Evolutionary conservation across 2,329 filamentous ascomycete genomes (phyloP).

Genomic region (Fusarium hainanense): DNA sequence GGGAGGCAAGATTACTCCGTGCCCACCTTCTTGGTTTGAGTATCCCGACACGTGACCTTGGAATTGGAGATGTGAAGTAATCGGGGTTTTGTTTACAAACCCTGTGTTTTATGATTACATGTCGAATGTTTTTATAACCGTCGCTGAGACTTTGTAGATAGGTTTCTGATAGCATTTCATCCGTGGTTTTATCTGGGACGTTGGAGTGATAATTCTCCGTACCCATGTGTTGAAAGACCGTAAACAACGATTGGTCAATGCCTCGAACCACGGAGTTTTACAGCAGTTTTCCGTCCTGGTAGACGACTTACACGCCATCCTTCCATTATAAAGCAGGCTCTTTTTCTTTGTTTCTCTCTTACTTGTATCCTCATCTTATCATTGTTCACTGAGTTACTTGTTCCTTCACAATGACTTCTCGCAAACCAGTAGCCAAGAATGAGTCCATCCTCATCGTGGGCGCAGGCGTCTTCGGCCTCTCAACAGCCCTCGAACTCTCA

Average conservation of each 20-base stretch:
- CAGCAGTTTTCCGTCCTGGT: slow-evolving; percentile 10
- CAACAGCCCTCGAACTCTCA: slow-evolving; percentile 59
- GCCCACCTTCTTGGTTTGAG: slow-evolving; percentile 6
- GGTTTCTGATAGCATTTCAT: not conserved
- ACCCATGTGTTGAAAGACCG: slow-evolving; percentile 3
- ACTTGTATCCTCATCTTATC: not conserved
- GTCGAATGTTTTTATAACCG: not conserved
- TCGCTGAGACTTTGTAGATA: not conserved
- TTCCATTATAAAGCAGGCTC: not conserved
- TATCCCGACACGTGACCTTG: slow-evolving; percentile 8
- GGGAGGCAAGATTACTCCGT: slow-evolving; percentile 15
- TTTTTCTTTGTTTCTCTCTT: not conserved
- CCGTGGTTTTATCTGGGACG: not conserved
- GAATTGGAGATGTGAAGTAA: slow-evolving; percentile 1
- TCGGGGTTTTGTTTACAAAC: not conserved
- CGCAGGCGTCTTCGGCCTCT: slow-evolving; percentile 62
- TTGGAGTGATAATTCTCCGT: slow-evolving; percentile 22
- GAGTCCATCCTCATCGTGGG: slow-evolving; percentile 54
- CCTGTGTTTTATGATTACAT: not conserved
- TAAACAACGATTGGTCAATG: slow-evolving; percentile 35
- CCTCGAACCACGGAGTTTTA: slow-evolving; percentile 18
- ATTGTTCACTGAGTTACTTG: too few species aligned
- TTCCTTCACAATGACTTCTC: slow-evolving; percentile 24
- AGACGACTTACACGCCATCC: slow-evolving; percentile 3
- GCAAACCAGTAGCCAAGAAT: slow-evolving; percentile 35